These are phyloP conservation scores for Thyridium curvatum DNA, from an alignment of 2,329 filamentous ascomycete species.

Conservation along the genomic window DNA sequence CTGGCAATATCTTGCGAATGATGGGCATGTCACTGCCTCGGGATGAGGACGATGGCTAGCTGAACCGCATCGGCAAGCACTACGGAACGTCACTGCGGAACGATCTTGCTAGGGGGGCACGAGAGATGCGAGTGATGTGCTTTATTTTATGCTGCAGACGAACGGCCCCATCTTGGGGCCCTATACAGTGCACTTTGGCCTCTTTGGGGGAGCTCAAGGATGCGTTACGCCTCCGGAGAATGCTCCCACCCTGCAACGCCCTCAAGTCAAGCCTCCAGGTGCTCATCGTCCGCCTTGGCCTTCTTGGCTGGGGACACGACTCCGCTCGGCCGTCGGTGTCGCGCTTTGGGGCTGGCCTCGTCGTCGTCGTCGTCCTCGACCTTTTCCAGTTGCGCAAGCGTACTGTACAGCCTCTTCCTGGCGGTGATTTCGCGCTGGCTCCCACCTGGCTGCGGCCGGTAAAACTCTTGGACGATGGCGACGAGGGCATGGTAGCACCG, in stretches of 20 bases:
- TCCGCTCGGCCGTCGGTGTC: conserved; percentile 27
- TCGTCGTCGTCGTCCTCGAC: conserved; percentile 19
- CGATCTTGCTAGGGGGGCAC: no score
- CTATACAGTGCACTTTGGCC: no score
- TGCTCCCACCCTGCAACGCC: no score
- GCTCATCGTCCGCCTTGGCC: conserved; percentile 20
- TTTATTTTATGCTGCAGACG: no score
- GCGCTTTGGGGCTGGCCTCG: conserved; percentile 18
- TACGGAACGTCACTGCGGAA: no score
- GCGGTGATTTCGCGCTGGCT: conserved; percentile 46
- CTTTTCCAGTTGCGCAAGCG: conserved; percentile 38
- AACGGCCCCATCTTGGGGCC: no score
- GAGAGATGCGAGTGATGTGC: no score
- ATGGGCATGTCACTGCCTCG: conserved; percentile 79
- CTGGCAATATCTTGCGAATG: conserved; percentile 78
- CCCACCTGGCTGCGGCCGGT: conserved; percentile 41
- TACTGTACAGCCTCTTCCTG: conserved; percentile 40
- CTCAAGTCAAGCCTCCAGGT: neutral
- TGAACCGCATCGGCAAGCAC: no score
- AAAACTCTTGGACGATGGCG: conserved; percentile 48
- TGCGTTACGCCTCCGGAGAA: no score
- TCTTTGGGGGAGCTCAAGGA: no score
- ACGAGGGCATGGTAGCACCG: conserved; percentile 50
- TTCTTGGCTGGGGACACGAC: conserved; percentile 40
- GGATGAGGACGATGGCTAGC: conserved; percentile 58